Percentiles rank a stretch among this genome's conserved stretches.
phyloP scores from a whole-genome alignment of 2,329 filamentous ascomycete species.

The Penicillium sp. region DNA sequence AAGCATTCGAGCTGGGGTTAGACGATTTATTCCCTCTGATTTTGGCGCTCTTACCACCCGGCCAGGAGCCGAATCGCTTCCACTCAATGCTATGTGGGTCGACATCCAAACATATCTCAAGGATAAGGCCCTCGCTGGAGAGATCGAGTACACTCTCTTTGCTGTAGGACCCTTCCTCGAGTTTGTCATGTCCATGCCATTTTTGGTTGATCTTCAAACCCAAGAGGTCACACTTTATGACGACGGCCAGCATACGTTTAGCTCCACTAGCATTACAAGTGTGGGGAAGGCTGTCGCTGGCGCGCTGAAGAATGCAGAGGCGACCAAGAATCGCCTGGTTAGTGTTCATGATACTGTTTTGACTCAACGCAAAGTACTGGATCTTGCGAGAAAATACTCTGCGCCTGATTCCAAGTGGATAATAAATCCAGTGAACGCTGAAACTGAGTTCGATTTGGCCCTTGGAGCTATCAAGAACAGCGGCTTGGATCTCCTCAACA shows the following conservation, averaged over 20 bases:
- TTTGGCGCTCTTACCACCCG: conserved; percentile 1
- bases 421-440: background rate
- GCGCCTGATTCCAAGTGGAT: background rate
- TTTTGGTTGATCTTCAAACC: conserved; percentile 2
- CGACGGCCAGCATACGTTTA: conserved; percentile 1
- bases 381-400: conserved; percentile 5
- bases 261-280: conserved; percentile 1
- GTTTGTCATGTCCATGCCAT: conserved; percentile 10
- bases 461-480: background rate
- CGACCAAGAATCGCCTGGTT: background rate
- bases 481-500: conserved; percentile 1
- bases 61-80: background rate
- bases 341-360: conserved; percentile 3
- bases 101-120: conserved; percentile 4
- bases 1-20: background rate
- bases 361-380: background rate
- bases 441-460: background rate
- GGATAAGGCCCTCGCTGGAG: background rate
- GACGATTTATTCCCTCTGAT: conserved; percentile 1
- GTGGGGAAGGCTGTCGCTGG: conserved; percentile 3
- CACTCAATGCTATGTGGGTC: background rate
- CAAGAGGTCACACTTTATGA: conserved; percentile 1
- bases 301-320: background rate
- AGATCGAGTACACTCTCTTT: conserved; percentile 8
- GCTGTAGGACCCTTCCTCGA: conserved; percentile 7